Conservation (phyloP, 2,329 filamentous ascomycete genomes). For the Colletotrichum tropicicola region DNA sequence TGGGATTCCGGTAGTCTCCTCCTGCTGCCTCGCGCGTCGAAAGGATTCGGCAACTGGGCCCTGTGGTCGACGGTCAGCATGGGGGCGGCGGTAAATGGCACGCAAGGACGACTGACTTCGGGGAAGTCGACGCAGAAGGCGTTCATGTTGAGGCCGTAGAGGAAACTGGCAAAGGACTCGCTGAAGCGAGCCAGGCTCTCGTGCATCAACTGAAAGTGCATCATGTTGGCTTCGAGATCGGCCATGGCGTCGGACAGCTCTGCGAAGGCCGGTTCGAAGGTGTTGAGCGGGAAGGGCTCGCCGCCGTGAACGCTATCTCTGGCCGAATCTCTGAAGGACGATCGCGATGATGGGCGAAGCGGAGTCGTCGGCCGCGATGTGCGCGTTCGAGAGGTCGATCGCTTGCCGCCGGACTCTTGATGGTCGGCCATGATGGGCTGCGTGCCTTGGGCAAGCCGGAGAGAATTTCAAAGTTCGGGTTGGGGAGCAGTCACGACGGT, state of each 20-base stretch:
- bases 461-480: no score
- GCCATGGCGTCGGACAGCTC: conserved; percentile 95
- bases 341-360: conserved; percentile 87
- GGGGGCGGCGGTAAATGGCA: background rate
- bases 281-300: conserved; percentile 75
- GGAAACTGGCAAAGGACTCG: conserved; percentile 93
- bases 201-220: conserved; percentile 97
- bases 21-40: conserved; percentile 68
- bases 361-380: conserved; percentile 89
- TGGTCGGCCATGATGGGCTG: conserved; percentile 32
- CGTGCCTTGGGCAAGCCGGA: background rate
- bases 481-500: no score
- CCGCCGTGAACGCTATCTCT: conserved; percentile 59
- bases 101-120: conserved; percentile 66
- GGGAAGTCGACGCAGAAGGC: conserved; percentile 98
- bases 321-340: conserved; percentile 83
- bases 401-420: conserved; percentile 40
- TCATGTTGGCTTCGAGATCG: conserved; percentile 95
- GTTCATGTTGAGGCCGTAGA: conserved; percentile 99
- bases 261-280: conserved; percentile 89
- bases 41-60: conserved; percentile 88
- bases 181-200: conserved; percentile 92
- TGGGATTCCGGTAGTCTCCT: conserved; percentile 44
- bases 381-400: conserved; percentile 69
- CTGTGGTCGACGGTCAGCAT: conserved; percentile 49